These are phyloP conservation scores for Mycena indigotica DNA, from an alignment of 768 basidiomycete genomes.

Conservation along the genomic window DNA sequence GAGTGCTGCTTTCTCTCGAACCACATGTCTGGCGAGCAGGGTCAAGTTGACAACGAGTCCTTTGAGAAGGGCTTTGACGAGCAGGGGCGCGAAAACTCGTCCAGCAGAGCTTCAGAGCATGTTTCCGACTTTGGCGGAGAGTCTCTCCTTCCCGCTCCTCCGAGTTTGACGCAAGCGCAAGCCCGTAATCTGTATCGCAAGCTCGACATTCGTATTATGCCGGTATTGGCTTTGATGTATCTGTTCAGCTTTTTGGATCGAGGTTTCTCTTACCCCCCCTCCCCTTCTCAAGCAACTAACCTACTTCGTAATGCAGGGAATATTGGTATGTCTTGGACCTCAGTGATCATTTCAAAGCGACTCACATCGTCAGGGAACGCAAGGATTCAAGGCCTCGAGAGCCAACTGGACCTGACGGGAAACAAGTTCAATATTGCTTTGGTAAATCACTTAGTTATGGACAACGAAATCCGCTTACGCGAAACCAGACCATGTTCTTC, in stretches of 20 bases:
- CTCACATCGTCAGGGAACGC: constrained; percentile 54
- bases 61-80: constrained; percentile 14
- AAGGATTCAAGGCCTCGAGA: constrained; percentile 61
- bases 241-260: constrained; percentile 66
- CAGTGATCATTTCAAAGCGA: neutral
- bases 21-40: constrained; percentile 12
- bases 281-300: neutral
- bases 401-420: constrained; percentile 56
- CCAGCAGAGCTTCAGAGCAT: constrained; percentile 6
- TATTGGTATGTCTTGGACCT: constrained; percentile 43
- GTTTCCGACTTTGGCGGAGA: constrained; percentile 47
- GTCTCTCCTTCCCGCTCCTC: constrained; percentile 46
- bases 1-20: too few species aligned
- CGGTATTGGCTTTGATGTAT: constrained; percentile 62
- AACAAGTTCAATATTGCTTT: constrained; percentile 69
- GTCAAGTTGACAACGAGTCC: constrained; percentile 1
- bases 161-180: constrained; percentile 46
- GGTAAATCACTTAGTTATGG: constrained; percentile 35
- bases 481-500: constrained; percentile 65
- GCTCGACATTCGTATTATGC: constrained; percentile 59
- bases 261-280: constrained; percentile 42
- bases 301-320: constrained; percentile 43
- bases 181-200: constrained; percentile 60
- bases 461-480: neutral
- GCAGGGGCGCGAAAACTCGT: neutral